Percentiles rank a stretch among this genome's conserved stretches.
Evolutionary conservation across 805 yeast genomes (phyloP).

Genomic region (Metschnikowia vanudenii): DNA sequence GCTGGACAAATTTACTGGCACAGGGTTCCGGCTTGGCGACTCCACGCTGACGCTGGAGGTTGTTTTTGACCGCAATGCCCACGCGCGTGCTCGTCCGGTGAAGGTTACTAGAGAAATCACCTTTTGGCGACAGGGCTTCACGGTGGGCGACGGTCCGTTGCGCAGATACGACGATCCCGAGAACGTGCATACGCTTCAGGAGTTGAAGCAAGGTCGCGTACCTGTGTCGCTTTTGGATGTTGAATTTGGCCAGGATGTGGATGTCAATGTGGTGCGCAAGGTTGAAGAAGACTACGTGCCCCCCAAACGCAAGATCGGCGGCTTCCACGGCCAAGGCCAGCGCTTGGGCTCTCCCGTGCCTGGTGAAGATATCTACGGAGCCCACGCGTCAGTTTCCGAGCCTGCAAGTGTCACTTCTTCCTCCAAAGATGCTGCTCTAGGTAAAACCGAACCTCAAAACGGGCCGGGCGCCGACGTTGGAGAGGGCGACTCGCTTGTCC

Average conservation of each 20-base stretch:
- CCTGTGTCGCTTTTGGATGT: constrained; percentile 83
- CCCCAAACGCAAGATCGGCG: constrained; percentile 61
- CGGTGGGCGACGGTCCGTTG: constrained; percentile 87
- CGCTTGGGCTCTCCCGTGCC: constrained; percentile 90
- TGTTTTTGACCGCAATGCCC: constrained; percentile 32
- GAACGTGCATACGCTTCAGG: constrained; percentile 74
- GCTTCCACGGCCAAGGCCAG: constrained; percentile 77
- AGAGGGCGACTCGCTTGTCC: constrained; percentile 71
- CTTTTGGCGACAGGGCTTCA: constrained; percentile 96
- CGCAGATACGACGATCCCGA: constrained; percentile 88
- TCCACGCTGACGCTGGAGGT: constrained; percentile 37
- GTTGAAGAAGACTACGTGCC: constrained; percentile 76
- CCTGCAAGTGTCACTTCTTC: background rate
- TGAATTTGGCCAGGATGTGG: constrained; percentile 88
- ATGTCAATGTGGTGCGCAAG: constrained; percentile 79
- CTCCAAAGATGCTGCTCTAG: background rate
- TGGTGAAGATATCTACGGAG: constrained; percentile 44
- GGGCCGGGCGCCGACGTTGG: constrained; percentile 16
- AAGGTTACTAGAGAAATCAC: constrained; percentile 80
- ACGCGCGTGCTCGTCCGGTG: constrained; percentile 23
- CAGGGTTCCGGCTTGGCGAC: constrained; percentile 54
- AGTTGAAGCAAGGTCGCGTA: constrained; percentile 86
- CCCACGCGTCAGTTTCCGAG: background rate
- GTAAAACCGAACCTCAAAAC: background rate
- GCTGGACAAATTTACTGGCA: constrained; percentile 42